A percentile compares a stretch with the other conserved stretches of the same genome.
These are phyloP conservation scores for Globisporangium radiosum DNA, from an alignment of 352 stramenopile genomes.

Conservation along the genomic window DNA sequence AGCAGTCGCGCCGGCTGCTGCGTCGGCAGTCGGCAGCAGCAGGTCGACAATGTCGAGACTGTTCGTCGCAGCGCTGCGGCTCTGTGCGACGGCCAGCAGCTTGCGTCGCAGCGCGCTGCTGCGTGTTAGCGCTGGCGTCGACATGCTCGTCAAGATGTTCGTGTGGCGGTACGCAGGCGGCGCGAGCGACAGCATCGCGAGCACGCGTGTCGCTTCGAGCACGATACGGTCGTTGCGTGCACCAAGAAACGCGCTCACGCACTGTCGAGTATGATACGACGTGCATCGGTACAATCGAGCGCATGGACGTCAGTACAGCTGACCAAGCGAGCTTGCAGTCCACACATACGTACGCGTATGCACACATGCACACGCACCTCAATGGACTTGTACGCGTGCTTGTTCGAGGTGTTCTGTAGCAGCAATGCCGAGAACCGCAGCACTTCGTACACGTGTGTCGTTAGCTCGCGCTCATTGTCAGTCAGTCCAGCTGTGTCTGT, in stretches of 20 bases:
- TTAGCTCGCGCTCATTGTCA: slow-evolving; percentile 30
- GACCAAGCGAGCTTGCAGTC: too few species aligned
- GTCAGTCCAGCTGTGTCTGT: slow-evolving; percentile 4
- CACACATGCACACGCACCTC: slow-evolving; percentile 24
- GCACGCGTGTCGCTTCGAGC: slow-evolving; percentile 61
- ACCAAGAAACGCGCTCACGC: slow-evolving; percentile 30
- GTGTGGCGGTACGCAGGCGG: slow-evolving; percentile 65
- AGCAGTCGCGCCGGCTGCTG: too few species aligned
- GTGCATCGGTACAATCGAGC: too few species aligned
- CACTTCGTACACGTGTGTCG: slow-evolving; percentile 57
- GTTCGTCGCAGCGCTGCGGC: slow-evolving; percentile 30
- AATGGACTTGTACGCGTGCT: slow-evolving; percentile 59
- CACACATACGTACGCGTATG: too few species aligned
- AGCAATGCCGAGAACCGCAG: slow-evolving; percentile 71
- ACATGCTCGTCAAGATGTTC: slow-evolving; percentile 39
- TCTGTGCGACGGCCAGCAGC: slow-evolving; percentile 50
- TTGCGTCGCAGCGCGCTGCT: slow-evolving; percentile 42
- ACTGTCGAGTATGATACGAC: too few species aligned
- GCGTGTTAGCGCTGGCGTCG: slow-evolving; percentile 29
- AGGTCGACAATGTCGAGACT: slow-evolving; percentile 68
- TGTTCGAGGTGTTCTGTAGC: slow-evolving; percentile 77
- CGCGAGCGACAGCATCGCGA: slow-evolving; percentile 65
- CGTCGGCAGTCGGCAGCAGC: slow-evolving; percentile 14
- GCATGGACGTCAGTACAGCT: too few species aligned
- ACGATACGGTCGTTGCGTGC: slow-evolving; percentile 65